Evolutionary conservation across 164 flowering plant species (phyloP).

Genomic region (Macadamia integrifolia): DNA sequence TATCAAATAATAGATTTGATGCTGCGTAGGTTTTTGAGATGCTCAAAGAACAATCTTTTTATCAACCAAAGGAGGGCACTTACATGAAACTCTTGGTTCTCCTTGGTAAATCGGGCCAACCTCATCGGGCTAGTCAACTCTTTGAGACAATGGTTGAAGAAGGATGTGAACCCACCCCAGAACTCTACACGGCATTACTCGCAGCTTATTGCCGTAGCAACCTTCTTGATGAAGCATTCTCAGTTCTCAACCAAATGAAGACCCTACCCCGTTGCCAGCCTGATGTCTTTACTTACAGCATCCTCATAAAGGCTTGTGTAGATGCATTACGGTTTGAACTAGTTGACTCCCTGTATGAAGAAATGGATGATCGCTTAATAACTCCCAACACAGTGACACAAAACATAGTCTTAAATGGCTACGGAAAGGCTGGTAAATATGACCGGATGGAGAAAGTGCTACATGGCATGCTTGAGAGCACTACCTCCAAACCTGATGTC

Average conservation of each 20-base stretch:
- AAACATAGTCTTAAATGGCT: slow-evolving; percentile 79
- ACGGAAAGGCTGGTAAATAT: slow-evolving; percentile 76
- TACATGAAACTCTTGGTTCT: slow-evolving; percentile 89
- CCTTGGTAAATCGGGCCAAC: slow-evolving; percentile 78
- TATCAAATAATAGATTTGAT: not conserved
- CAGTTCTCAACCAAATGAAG: slow-evolving; percentile 68
- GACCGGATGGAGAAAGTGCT: slow-evolving; percentile 85
- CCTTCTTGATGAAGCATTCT: slow-evolving; percentile 69
- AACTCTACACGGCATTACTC: slow-evolving; percentile 82
- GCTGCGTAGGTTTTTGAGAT: slow-evolving; percentile 71
- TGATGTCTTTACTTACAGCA: slow-evolving; percentile 77
- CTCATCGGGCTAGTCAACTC: slow-evolving; percentile 63
- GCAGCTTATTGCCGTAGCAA: slow-evolving; percentile 72
- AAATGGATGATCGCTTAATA: slow-evolving; percentile 68
- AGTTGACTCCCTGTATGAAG: slow-evolving; percentile 59
- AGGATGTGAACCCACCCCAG: slow-evolving; percentile 68
- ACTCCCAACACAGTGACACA: slow-evolving; percentile 90
- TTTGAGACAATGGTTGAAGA: slow-evolving; percentile 79
- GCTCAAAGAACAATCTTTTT: slow-evolving; percentile 79
- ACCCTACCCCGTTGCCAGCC: slow-evolving; percentile 82
- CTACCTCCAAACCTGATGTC: slow-evolving; percentile 69
- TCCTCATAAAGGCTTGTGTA: slow-evolving; percentile 71
- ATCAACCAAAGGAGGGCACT: slow-evolving; percentile 82
- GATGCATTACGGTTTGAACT: slow-evolving; percentile 65
- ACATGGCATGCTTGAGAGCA: slow-evolving; percentile 68